Conservation (phyloP, 768 basidiomycete genomes). For the Agrocybe praecox region DNA sequence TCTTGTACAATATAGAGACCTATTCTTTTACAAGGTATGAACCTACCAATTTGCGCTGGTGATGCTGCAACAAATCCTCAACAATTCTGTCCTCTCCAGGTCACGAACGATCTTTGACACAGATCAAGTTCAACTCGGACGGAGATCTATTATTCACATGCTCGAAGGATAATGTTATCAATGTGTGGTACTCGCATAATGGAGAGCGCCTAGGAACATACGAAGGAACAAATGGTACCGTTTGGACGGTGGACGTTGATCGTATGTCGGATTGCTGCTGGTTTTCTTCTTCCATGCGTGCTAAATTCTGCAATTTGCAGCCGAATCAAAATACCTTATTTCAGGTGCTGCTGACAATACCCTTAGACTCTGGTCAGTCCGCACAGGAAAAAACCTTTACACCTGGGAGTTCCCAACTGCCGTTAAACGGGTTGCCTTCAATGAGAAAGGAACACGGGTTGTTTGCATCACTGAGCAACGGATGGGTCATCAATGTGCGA, state of each 20-base stretch:
- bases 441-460: conserved; percentile 78
- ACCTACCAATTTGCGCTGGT: neutral
- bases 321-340: conserved; percentile 82
- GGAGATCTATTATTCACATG: conserved; percentile 96
- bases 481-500: conserved; percentile 90
- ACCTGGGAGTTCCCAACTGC: conserved; percentile 99
- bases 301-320: conserved; percentile 31
- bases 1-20: conserved; percentile 50
- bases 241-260: conserved; percentile 97
- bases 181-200: conserved; percentile 97
- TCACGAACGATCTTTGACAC: conserved; percentile 95
- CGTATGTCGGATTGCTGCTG: conserved; percentile 52
- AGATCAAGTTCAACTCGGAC: conserved; percentile 96
- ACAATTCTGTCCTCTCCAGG: conserved; percentile 48
- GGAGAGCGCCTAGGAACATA: conserved; percentile 98
- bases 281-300: neutral
- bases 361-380: conserved; percentile 87
- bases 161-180: conserved; percentile 94
- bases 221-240: conserved; percentile 92
- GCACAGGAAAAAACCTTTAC: conserved; percentile 89
- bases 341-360: conserved; percentile 95
- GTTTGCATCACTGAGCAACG: conserved; percentile 97
- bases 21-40: conserved; percentile 70
- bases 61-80: neutral
- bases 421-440: conserved; percentile 94